Conservation (phyloP, 305 asterid genomes). For the Withania somnifera region DNA sequence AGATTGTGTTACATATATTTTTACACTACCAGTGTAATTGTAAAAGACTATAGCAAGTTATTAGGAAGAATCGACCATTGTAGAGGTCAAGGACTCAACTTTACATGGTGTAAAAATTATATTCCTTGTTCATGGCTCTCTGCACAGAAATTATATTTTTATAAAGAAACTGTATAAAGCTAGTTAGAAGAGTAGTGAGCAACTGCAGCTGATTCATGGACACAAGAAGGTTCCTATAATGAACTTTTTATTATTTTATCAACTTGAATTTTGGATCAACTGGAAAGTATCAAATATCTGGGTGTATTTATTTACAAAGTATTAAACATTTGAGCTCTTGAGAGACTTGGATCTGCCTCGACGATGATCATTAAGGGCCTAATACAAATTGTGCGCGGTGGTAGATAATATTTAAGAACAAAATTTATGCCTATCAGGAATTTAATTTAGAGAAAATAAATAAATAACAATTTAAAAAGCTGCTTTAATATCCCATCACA, state of each 20-base stretch:
- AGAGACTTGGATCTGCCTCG: slow-evolving; percentile 23
- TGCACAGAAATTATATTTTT: too few relatives aligned
- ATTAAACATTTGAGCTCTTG: slow-evolving; percentile 22
- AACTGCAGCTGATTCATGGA: too few relatives aligned
- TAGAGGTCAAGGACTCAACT: too few relatives aligned
- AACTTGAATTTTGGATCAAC: background rate
- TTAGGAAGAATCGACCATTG: too few relatives aligned
- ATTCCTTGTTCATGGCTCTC: too few relatives aligned
- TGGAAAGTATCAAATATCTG: slow-evolving; percentile 28
- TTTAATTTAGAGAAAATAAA: background rate
- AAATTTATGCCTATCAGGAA: background rate
- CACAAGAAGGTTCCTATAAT: background rate
- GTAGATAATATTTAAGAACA: slow-evolving; percentile 33
- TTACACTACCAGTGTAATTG: background rate
- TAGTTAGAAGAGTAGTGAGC: too few relatives aligned
- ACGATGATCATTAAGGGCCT: slow-evolving; percentile 85
- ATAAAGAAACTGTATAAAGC: too few relatives aligned
- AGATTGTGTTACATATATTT: background rate
- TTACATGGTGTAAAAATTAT: too few relatives aligned
- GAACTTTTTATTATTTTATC: background rate
- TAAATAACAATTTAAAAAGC: background rate
- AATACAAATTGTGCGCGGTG: slow-evolving; percentile 46
- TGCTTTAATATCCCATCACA: background rate
- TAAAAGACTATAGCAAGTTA: too few relatives aligned
- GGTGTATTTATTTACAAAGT: slow-evolving; percentile 56